phyloP scores from a whole-genome alignment of 1,284 basidiomycete genomes.

The Ganoderma resinaceum region DNA sequence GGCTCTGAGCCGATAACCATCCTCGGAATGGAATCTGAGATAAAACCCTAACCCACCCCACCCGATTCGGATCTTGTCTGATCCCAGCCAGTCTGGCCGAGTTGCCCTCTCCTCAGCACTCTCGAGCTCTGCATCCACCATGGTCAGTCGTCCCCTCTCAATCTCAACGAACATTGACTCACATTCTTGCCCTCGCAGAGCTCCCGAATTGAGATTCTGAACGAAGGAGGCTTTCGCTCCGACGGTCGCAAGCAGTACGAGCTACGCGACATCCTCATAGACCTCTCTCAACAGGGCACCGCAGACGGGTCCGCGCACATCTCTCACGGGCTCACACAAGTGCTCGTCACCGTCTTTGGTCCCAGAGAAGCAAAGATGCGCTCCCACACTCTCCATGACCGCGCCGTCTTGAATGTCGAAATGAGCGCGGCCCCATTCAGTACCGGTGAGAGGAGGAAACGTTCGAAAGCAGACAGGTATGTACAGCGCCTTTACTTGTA shows the following conservation, averaged over 20 bases:
- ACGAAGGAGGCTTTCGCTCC: conserved; percentile 88
- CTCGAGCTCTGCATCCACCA: conserved; percentile 12
- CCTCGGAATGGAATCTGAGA: conserved; percentile 4
- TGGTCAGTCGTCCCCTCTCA: conserved; percentile 16
- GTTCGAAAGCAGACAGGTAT: conserved; percentile 88
- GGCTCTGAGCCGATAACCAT: conserved; percentile 14
- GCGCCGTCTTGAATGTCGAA: conserved; percentile 87
- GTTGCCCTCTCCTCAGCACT: not conserved
- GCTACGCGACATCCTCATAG: conserved; percentile 83
- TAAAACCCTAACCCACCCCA: conserved; percentile 17
- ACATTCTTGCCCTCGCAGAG: conserved; percentile 47
- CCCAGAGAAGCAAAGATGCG: conserved; percentile 87
- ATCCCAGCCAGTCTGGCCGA: not conserved
- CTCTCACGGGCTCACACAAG: conserved; percentile 90
- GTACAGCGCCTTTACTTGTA: conserved; percentile 40
- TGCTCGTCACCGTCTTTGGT: conserved; percentile 88
- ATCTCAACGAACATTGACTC: not conserved
- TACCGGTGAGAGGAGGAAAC: conserved; percentile 77
- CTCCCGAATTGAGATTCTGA: conserved; percentile 88
- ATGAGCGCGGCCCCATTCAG: conserved; percentile 89
- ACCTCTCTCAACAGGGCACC: conserved; percentile 77
- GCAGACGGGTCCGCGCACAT: conserved; percentile 89
- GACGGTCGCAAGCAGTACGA: conserved; percentile 93
- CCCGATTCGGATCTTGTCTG: conserved; percentile 12
- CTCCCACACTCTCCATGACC: conserved; percentile 80